A percentile compares a stretch with the other conserved stretches of the same genome.
Evolutionary conservation across 2,329 filamentous ascomycete genomes (phyloP).

Genomic region (Neofusicoccum sp.): DNA sequence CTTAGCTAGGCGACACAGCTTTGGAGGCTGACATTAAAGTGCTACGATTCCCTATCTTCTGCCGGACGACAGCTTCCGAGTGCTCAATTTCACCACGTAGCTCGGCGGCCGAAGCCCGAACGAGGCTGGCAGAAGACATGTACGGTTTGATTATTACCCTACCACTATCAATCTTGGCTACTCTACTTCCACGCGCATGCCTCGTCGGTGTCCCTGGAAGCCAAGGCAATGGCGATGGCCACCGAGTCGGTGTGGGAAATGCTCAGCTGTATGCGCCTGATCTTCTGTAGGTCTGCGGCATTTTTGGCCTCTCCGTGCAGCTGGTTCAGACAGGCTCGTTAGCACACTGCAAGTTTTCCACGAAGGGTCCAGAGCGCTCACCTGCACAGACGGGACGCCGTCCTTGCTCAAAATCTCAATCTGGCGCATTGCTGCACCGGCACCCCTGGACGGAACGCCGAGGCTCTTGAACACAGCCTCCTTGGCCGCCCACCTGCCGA

Average conservation of each 20-base stretch:
- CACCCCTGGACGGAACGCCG: background rate
- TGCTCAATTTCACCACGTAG: no score
- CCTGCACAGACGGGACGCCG: background rate
- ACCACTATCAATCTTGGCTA: no score
- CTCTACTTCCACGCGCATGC: no score
- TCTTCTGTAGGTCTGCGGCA: background rate
- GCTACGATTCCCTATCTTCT: no score
- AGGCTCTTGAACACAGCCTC: slow-evolving; percentile 24
- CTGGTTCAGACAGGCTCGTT: background rate
- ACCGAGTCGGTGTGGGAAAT: background rate
- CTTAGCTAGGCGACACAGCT: no score
- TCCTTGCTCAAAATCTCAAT: slow-evolving; percentile 22
- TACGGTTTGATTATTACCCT: no score
- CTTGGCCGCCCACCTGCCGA: slow-evolving; percentile 22
- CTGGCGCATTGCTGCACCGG: slow-evolving; percentile 20
- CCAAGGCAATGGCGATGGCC: background rate
- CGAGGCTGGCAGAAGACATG: no score
- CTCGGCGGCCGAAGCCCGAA: no score
- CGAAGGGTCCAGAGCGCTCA: background rate
- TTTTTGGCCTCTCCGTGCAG: background rate
- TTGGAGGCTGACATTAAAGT: no score
- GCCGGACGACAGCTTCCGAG: no score
- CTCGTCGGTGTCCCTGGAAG: background rate
- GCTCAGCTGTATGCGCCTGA: background rate
- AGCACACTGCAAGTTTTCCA: background rate